phyloP scores from a whole-genome alignment of 208 protist genomes.

The Leishmania guyanensis region DNA sequence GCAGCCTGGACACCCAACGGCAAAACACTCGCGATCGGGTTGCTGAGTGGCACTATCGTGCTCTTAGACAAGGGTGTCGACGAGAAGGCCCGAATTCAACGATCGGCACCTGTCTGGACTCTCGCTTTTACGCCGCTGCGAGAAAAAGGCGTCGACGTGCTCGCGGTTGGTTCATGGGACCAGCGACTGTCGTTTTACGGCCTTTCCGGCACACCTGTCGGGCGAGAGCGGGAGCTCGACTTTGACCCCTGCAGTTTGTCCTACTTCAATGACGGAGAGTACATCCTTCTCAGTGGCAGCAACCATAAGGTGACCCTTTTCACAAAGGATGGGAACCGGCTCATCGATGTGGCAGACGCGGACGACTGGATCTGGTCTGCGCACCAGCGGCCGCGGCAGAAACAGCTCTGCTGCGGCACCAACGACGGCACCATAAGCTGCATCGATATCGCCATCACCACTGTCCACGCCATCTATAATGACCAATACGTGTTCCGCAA shows the following conservation, averaged over 20 bases:
- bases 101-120: conserved; percentile 93
- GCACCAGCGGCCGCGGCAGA: conserved; percentile 76
- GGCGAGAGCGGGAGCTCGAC: conserved; percentile 79
- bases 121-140: conserved; percentile 92
- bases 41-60: conserved; percentile 85
- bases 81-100: conserved; percentile 64
- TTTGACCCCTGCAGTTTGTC: conserved; percentile 95
- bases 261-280: conserved; percentile 93
- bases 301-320: conserved; percentile 92
- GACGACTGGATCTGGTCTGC: conserved; percentile 90
- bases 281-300: conserved; percentile 93
- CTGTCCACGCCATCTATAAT: conserved; percentile 94
- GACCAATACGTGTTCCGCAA: conserved; percentile 97
- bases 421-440: conserved; percentile 91
- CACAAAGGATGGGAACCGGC: conserved; percentile 85
- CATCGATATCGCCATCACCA: conserved; percentile 87
- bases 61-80: conserved; percentile 42
- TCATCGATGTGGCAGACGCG: conserved; percentile 71
- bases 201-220: conserved; percentile 70
- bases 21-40: conserved; percentile 92
- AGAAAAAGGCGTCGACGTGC: conserved; percentile 88
- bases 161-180: conserved; percentile 96
- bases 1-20: conserved; percentile 95
- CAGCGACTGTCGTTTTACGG: conserved; percentile 96
- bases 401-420: conserved; percentile 84